phyloP scores from a whole-genome alignment of 371 early-diverging fungal genomes.

The Fennellomyces sp. region DNA sequence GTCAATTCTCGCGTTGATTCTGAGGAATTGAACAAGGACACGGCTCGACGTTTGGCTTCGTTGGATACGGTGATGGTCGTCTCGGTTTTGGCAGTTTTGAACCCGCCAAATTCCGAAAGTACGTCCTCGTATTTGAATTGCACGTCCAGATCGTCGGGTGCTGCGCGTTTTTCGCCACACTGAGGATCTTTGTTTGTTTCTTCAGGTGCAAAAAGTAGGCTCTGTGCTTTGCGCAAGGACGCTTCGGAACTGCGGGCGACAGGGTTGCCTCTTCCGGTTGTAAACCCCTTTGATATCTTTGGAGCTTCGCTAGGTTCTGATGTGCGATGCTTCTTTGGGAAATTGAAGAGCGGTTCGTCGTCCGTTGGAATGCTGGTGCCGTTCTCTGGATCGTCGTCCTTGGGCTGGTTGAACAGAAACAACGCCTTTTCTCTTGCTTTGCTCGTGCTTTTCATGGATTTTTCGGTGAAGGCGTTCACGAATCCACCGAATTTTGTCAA shows the following conservation, averaged over 20 bases:
- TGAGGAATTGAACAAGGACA: constrained; percentile 18
- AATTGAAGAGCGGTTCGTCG: too few relatives aligned
- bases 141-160: neutral
- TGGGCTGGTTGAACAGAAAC: neutral
- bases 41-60: constrained; percentile 29
- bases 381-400: neutral
- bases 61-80: constrained; percentile 16
- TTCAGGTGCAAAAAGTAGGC: neutral
- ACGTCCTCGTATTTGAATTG: constrained; percentile 23
- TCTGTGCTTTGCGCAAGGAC: neutral
- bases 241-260: neutral
- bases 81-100: constrained; percentile 18
- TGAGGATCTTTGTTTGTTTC: neutral
- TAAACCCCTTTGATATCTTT: constrained; percentile 4
- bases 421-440: constrained; percentile 17
- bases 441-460: constrained; percentile 19
- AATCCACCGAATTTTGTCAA: constrained; percentile 10
- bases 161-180: constrained; percentile 18
- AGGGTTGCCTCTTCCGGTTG: constrained; percentile 1
- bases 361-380: neutral
- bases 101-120: constrained; percentile 27
- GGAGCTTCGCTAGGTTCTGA: too few relatives aligned
- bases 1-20: neutral
- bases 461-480: constrained; percentile 21
- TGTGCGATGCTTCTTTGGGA: too few relatives aligned